Conservation (phyloP, 208 protist species). For the Leishmania tropica region DNA sequence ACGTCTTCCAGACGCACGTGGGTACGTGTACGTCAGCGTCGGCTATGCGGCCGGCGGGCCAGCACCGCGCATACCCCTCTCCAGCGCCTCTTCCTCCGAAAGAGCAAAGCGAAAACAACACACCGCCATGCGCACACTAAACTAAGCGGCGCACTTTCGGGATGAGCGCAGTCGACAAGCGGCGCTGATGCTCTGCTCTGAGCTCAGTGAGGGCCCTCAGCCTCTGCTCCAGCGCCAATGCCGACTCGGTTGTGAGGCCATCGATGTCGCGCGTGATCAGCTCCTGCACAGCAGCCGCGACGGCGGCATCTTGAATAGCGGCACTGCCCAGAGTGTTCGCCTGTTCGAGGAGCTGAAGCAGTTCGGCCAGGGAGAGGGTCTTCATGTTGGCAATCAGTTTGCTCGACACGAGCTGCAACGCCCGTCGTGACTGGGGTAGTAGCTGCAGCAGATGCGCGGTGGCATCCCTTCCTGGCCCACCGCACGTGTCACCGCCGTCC, state of each 20-base stretch:
- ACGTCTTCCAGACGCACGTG: not conserved
- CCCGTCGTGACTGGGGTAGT: conserved; percentile 42
- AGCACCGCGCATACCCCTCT: not conserved
- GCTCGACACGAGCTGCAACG: conserved; percentile 47
- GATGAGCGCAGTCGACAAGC: conserved; percentile 48
- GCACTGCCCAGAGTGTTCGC: conserved; percentile 50
- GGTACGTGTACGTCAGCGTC: not conserved
- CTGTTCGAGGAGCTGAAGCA: conserved; percentile 69
- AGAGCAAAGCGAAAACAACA: not conserved
- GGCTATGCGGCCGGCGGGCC: not conserved
- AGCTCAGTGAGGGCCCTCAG: conserved; percentile 54
- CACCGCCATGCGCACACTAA: not conserved
- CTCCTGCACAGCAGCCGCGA: conserved; percentile 68
- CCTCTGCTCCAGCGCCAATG: conserved; percentile 32
- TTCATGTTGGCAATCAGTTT: conserved; percentile 61
- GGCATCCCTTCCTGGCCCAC: not conserved
- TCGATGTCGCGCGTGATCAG: conserved; percentile 48
- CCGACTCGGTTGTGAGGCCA: conserved; percentile 31
- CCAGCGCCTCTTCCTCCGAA: not conserved
- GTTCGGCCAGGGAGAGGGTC: conserved; percentile 37
- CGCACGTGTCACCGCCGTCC: not conserved
- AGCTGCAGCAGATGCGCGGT: conserved; percentile 26
- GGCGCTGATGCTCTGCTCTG: conserved; percentile 55
- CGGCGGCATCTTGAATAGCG: conserved; percentile 62
- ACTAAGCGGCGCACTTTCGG: conserved; percentile 54